These are phyloP conservation scores for Aspergillus glaucus DNA, from an alignment of 2,329 filamentous ascomycete genomes.

Conservation along the genomic window DNA sequence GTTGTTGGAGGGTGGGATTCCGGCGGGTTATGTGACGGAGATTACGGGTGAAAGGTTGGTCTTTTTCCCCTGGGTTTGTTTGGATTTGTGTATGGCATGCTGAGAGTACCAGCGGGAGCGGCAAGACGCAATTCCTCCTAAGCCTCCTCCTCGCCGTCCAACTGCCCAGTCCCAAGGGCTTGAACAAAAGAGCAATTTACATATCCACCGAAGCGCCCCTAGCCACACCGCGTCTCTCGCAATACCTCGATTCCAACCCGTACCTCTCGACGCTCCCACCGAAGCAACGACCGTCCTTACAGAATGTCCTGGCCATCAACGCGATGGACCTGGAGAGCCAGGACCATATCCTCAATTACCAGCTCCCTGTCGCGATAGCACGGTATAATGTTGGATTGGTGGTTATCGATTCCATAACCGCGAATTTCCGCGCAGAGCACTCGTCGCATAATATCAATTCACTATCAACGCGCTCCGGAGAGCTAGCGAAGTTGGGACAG, in stretches of 20 bases:
- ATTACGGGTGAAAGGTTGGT: slow-evolving; percentile 77
- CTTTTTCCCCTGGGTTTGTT: not conserved
- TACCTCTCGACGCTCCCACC: slow-evolving; percentile 44
- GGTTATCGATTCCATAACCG: slow-evolving; percentile 84
- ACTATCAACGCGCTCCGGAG: slow-evolving; percentile 68
- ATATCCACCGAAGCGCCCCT: slow-evolving; percentile 87
- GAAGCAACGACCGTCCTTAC: slow-evolving; percentile 56
- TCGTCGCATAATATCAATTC: slow-evolving; percentile 34
- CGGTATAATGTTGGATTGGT: slow-evolving; percentile 73
- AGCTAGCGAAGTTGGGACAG: slow-evolving; percentile 68
- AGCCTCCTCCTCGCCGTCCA: slow-evolving; percentile 78
- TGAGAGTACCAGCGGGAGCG: slow-evolving; percentile 58
- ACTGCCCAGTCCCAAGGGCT: slow-evolving; percentile 65
- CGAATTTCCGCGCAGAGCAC: slow-evolving; percentile 88
- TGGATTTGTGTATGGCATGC: no score
- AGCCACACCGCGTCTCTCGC: slow-evolving; percentile 70
- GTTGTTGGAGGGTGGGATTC: slow-evolving; percentile 70
- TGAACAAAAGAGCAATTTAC: slow-evolving; percentile 73
- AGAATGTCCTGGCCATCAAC: slow-evolving; percentile 70
- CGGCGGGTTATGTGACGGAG: slow-evolving; percentile 75
- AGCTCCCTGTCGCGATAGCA: slow-evolving; percentile 77
- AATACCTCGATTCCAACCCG: slow-evolving; percentile 67
- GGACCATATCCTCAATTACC: slow-evolving; percentile 88
- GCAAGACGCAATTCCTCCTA: slow-evolving; percentile 91
- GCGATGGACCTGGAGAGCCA: slow-evolving; percentile 89